phyloP scores from a whole-genome alignment of 2,329 filamentous ascomycete species.

The Coniochaeta sp. region DNA sequence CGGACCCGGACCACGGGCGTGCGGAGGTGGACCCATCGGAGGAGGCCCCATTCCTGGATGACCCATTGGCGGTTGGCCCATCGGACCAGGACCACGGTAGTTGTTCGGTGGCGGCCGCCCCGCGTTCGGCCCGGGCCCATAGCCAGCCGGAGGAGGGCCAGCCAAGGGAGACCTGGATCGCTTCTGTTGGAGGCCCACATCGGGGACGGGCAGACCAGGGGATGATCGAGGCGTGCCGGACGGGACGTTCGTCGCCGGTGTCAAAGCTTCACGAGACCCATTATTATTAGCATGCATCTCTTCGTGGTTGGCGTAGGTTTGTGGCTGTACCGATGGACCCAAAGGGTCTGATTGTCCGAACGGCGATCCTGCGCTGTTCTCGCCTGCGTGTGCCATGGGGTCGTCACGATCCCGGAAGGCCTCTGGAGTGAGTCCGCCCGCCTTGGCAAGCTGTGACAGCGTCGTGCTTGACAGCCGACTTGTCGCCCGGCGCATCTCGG shows the following conservation, averaged over 20 bases:
- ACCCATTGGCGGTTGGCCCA: background rate
- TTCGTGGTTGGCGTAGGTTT: constrained; percentile 37
- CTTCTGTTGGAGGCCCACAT: constrained; percentile 30
- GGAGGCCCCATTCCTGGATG: background rate
- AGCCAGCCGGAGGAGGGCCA: constrained; percentile 23
- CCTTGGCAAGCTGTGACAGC: constrained; percentile 70
- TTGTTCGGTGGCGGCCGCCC: constrained; percentile 18
- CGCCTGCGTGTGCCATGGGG: constrained; percentile 16
- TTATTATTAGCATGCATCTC: constrained; percentile 47
- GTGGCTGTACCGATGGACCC: constrained; percentile 43
- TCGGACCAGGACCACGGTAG: constrained; percentile 11
- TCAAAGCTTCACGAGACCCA: constrained; percentile 47
- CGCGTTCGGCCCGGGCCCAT: constrained; percentile 20
- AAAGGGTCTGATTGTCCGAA: constrained; percentile 24
- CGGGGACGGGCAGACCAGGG: constrained; percentile 31
- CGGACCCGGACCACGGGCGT: background rate
- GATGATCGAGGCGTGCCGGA: constrained; percentile 22
- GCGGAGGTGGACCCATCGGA: background rate
- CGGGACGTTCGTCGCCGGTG: constrained; percentile 21
- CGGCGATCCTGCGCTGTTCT: constrained; percentile 21
- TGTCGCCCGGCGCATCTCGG: constrained; percentile 73
- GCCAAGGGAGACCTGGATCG: constrained; percentile 38
- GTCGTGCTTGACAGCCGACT: constrained; percentile 79
- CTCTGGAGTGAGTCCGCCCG: constrained; percentile 43
- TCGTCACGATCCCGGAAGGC: constrained; percentile 17